These are phyloP conservation scores for Talaromyces rugulosus DNA, from an alignment of 2,329 filamentous ascomycete species.

Conservation along the genomic window DNA sequence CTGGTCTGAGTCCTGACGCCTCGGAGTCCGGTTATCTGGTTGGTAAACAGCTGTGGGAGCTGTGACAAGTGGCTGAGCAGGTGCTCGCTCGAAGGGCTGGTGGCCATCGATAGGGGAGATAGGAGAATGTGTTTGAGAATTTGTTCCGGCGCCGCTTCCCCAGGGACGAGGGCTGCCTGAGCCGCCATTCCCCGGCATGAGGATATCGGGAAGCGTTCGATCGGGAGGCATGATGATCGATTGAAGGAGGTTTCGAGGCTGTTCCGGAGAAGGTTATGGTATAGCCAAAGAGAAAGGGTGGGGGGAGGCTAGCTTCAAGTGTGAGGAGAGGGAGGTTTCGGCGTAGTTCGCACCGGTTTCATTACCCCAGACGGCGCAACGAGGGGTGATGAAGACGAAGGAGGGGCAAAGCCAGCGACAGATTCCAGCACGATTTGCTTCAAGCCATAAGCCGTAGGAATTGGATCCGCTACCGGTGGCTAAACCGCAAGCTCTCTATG, in stretches of 20 bases:
- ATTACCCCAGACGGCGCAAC: constrained; percentile 12
- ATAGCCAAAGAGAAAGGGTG: not conserved
- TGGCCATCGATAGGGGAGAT: constrained; percentile 36
- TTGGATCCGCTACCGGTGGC: not conserved
- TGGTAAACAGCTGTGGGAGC: constrained; percentile 8
- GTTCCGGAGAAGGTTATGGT: not conserved
- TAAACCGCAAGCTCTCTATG: not conserved
- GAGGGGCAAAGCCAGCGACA: constrained; percentile 4
- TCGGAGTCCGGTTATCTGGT: constrained; percentile 23
- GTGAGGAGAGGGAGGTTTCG: not conserved
- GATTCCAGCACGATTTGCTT: not conserved
- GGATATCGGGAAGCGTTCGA: constrained; percentile 38
- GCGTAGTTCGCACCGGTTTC: constrained; percentile 3
- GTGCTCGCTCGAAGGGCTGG: constrained; percentile 25
- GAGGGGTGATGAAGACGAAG: constrained; percentile 5
- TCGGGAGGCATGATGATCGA: constrained; percentile 37
- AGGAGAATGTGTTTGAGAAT: constrained; percentile 35
- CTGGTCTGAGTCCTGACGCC: constrained; percentile 31
- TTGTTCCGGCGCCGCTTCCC: constrained; percentile 32
- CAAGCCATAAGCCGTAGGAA: constrained; percentile 10
- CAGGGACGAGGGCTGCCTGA: constrained; percentile 28
- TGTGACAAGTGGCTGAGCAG: constrained; percentile 2
- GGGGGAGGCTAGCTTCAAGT: not conserved
- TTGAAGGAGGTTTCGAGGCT: not conserved
- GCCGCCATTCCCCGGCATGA: constrained; percentile 40